Conservation (phyloP, 441 rosid genomes). For the Dalechampia spathulata region DNA sequence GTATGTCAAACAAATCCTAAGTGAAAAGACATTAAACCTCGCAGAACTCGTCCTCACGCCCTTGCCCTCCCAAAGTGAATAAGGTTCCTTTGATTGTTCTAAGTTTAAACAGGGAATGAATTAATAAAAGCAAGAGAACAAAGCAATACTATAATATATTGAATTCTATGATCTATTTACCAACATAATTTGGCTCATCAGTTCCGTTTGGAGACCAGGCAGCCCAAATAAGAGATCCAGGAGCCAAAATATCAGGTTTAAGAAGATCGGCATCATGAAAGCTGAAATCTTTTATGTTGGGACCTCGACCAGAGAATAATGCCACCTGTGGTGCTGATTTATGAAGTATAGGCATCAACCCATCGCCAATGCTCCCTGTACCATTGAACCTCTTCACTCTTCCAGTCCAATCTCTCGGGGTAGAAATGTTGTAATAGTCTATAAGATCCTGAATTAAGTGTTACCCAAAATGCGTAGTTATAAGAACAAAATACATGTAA, state of each 20-base stretch:
- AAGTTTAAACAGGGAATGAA: conserved; percentile 2
- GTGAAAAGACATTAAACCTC: no score
- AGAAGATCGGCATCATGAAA: conserved; percentile 98
- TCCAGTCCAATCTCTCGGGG: conserved; percentile 93
- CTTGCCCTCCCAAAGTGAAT: no score
- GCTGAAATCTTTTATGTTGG: conserved; percentile 88
- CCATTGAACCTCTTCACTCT: conserved; percentile 83
- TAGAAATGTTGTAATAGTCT: conserved; percentile 82
- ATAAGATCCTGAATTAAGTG: conserved; percentile 69
- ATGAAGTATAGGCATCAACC: conserved; percentile 85
- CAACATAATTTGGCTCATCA: conserved; percentile 79
- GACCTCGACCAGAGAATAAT: conserved; percentile 91
- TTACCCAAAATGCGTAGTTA: conserved; percentile 6
- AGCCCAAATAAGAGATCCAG: conserved; percentile 97
- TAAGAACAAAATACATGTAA: no score
- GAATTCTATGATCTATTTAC: conserved; percentile 33
- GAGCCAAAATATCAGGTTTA: conserved; percentile 97
- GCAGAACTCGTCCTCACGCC: no score
- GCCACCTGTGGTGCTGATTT: conserved; percentile 99
- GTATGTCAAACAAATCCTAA: neutral
- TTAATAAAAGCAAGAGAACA: neutral
- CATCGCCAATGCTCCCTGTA: conserved; percentile 86
- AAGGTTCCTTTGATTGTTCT: conserved; percentile 4
- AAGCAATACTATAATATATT: no score
- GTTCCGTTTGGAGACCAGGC: conserved; percentile 99